A percentile compares a stretch with the other conserved stretches of the same genome.
phyloP scores from a whole-genome alignment of 2,329 filamentous ascomycete genomes.

The Coleophoma crateriformis region DNA sequence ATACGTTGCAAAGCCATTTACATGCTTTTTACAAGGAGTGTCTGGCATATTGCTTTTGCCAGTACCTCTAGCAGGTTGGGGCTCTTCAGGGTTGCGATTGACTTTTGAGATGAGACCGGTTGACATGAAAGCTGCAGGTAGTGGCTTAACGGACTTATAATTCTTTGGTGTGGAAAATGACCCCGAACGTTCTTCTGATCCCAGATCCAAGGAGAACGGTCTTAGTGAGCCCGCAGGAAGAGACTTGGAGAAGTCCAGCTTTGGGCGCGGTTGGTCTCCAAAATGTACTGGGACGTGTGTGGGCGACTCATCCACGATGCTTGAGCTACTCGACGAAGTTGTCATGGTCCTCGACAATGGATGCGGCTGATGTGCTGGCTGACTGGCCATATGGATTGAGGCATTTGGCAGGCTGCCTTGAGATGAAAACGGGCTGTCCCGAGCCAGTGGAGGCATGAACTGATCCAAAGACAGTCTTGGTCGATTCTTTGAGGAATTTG shows the following conservation, averaged over 20 bases:
- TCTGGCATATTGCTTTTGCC: constrained; percentile 75
- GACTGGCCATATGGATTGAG: constrained; percentile 44
- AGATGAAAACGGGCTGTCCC: constrained; percentile 59
- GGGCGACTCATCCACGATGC: constrained; percentile 66
- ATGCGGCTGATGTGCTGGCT: constrained; percentile 54
- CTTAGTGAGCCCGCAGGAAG: constrained; percentile 61
- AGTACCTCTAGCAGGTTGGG: constrained; percentile 38
- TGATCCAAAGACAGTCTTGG: constrained; percentile 77
- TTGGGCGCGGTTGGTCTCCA: constrained; percentile 44
- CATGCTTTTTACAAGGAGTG: constrained; percentile 89
- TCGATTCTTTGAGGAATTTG: constrained; percentile 51
- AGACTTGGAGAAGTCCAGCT: constrained; percentile 66
- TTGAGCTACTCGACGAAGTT: constrained; percentile 80
- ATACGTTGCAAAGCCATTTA: constrained; percentile 62
- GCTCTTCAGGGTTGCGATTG: constrained; percentile 74
- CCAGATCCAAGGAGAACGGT: constrained; percentile 31
- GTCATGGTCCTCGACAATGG: constrained; percentile 83
- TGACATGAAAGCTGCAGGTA: constrained; percentile 84
- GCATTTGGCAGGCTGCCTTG: constrained; percentile 46
- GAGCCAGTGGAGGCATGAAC: constrained; percentile 59
- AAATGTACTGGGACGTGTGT: constrained; percentile 54
- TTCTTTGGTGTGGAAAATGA: constrained; percentile 67
- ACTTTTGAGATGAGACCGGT: constrained; percentile 94
- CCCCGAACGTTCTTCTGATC: constrained; percentile 40
- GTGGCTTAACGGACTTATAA: constrained; percentile 71